Evolutionary conservation across 352 stramenopile species (phyloP).

Genomic region (Saprolegnia diclina): DNA sequence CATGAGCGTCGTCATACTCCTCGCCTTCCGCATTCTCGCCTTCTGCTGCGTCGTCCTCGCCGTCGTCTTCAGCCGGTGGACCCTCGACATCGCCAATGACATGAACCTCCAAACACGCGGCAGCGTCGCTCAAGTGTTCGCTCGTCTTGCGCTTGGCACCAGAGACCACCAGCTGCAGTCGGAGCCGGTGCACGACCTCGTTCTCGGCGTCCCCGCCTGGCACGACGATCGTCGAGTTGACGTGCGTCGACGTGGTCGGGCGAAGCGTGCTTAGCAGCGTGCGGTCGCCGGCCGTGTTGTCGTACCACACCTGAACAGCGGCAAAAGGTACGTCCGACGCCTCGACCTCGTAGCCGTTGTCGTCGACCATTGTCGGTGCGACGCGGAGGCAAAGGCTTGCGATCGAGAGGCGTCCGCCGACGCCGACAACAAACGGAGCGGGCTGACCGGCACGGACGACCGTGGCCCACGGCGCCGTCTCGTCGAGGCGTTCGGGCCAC

Average conservation of each 20-base stretch:
- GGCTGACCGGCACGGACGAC: neutral
- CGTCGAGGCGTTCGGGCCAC: conserved; percentile 58
- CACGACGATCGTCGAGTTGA: neutral
- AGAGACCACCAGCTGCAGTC: neutral
- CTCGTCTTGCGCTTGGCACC: neutral
- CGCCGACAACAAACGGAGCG: neutral
- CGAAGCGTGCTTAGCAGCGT: neutral
- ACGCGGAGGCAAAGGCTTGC: neutral
- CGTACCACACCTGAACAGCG: conserved; percentile 49
- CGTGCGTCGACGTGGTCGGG: neutral
- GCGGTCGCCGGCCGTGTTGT: conserved; percentile 43
- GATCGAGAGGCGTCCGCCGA: neutral
- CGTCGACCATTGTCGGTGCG: conserved; percentile 6
- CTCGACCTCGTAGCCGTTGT: conserved; percentile 27
- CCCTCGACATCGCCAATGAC: conserved; percentile 7
- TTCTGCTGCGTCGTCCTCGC: conserved; percentile 26
- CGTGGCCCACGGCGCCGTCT: conserved; percentile 28
- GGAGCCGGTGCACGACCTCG: neutral
- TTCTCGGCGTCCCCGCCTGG: neutral
- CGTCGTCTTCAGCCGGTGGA: conserved; percentile 10
- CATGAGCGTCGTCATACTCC: neutral
- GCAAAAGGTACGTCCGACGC: conserved; percentile 35
- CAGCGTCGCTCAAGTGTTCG: neutral
- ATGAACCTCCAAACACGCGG: neutral
- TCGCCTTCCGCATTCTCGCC: neutral